phyloP scores from a whole-genome alignment of 2,329 filamentous ascomycete species.

The Aspergillus sp. region DNA sequence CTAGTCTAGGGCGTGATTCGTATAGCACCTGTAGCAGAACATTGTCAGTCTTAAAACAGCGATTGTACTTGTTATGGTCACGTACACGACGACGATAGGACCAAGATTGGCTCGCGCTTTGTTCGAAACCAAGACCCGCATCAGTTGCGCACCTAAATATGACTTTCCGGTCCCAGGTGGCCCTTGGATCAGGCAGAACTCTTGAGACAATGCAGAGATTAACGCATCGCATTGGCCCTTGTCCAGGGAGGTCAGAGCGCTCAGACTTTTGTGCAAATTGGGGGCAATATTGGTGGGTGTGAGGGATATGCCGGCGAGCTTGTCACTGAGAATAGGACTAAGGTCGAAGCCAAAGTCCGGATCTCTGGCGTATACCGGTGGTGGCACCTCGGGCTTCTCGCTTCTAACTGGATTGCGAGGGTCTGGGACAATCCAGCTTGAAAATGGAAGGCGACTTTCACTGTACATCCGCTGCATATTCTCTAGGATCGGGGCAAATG shows the following conservation, averaged over 20 bases:
- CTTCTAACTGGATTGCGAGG: slow-evolving; percentile 1
- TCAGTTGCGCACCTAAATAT: slow-evolving; percentile 28
- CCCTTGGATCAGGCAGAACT: slow-evolving; percentile 29
- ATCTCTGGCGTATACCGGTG: slow-evolving; percentile 57
- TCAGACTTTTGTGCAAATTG: slow-evolving; percentile 15
- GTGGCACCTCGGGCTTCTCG: slow-evolving; percentile 34
- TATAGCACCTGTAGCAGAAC: slow-evolving; percentile 37
- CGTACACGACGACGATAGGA: slow-evolving; percentile 52
- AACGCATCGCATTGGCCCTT: slow-evolving; percentile 22
- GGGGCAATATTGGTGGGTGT: not conserved
- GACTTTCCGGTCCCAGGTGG: slow-evolving; percentile 33
- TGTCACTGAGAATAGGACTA: slow-evolving; percentile 21
- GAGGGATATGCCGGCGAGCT: slow-evolving; percentile 14
- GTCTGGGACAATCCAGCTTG: slow-evolving; percentile 43
- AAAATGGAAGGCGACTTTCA: slow-evolving; percentile 53
- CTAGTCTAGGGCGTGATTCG: slow-evolving; percentile 60
- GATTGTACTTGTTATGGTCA: slow-evolving; percentile 31
- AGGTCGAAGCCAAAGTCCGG: slow-evolving; percentile 54
- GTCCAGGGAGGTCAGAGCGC: slow-evolving; percentile 21
- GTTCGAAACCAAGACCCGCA: slow-evolving; percentile 35
- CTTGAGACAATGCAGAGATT: slow-evolving; percentile 18
- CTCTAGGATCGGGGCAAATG: slow-evolving; percentile 61
- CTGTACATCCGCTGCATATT: slow-evolving; percentile 59
- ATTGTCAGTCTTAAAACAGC: not conserved
- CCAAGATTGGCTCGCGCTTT: slow-evolving; percentile 23